Percentiles rank a stretch among this genome's conserved stretches.
Conservation (phyloP, 2,329 filamentous ascomycete genomes). For the Daldinia sp. region DNA sequence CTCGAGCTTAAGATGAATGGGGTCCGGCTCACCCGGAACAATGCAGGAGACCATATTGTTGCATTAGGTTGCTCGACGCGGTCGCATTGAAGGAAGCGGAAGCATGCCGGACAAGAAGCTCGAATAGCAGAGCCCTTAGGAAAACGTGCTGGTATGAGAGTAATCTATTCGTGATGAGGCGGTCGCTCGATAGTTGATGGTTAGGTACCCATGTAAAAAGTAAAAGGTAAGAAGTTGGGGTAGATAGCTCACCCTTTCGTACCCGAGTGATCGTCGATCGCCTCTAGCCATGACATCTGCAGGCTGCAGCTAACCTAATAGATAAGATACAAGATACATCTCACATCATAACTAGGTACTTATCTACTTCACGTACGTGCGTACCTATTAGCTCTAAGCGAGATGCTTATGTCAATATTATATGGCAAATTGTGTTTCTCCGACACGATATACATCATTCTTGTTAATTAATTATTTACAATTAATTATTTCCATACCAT, state of each 20-base stretch:
- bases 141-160: too few relatives aligned
- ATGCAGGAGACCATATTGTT: not conserved
- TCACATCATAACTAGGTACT: not conserved
- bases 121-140: slow-evolving; percentile 26
- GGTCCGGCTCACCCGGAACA: not conserved
- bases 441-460: not conserved
- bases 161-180: too few relatives aligned
- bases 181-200: too few relatives aligned
- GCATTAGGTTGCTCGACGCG: slow-evolving; percentile 39
- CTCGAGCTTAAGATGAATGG: not conserved
- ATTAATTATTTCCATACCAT: not conserved
- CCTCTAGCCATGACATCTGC: not conserved
- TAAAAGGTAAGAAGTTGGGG: too few relatives aligned
- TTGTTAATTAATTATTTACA: not conserved
- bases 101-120: slow-evolving; percentile 20
- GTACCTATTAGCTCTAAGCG: not conserved
- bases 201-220: too few relatives aligned
- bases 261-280: not conserved
- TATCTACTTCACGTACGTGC: too few relatives aligned
- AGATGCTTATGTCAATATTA: not conserved
- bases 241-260: not conserved
- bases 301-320: not conserved
- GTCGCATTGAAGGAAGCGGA: slow-evolving; percentile 26
- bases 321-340: not conserved
- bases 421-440: not conserved